Base-by-base conservation (phyloP, 1,284 basidiomycete species). In the Phaffia rhodozyma region DNA sequence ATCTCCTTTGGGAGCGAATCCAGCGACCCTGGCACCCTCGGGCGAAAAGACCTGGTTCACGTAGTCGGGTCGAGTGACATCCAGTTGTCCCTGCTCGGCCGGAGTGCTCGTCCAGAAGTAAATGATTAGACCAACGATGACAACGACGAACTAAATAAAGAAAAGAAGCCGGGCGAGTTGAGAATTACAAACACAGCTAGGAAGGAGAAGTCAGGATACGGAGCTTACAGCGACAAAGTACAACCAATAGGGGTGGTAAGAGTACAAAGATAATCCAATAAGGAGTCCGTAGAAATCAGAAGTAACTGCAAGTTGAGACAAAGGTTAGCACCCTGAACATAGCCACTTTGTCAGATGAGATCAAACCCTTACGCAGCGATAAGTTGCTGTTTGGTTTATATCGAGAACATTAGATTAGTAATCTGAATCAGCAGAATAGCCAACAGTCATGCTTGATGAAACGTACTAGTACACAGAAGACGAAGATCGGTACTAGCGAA, bases 271-370 rank as follows among this genome's bases (percentile, higher is more conserved):
- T 80, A 61, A 68, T 82, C 87, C 89, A 70, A 91, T 88, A 27
- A 90, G 77, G 59, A 91, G 79, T 25, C 88, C 86, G 72, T 86
- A 91, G 70, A 91, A 91, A 75, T 91, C 87, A 72, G 84, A 85
- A 21, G 89, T 86, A 25, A 91, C 38, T 43, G 38, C 2, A 16
- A 16, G 5, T 43, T 7, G 13, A 16, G 38, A 43, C 13, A 7
- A 16, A 43, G 38, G 13, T 43, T 16, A 43, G 16, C 13, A 43
- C 13, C 13, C 38, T 43, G 5, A 7, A 2, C 13, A 43, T 43
- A 43, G 13, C 38, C 38, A 43, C 7, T 43, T 43, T 16, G 38
- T 43, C 38, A 16, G 13, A 16, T 11, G 16, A 43, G 2, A 43
- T 16, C 13, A 16, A 16, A 43, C 2, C 5, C 38, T 43, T 43